phyloP scores from a whole-genome alignment of 176 grass and related monocot species.

The Puccinellia tenuiflora region DNA sequence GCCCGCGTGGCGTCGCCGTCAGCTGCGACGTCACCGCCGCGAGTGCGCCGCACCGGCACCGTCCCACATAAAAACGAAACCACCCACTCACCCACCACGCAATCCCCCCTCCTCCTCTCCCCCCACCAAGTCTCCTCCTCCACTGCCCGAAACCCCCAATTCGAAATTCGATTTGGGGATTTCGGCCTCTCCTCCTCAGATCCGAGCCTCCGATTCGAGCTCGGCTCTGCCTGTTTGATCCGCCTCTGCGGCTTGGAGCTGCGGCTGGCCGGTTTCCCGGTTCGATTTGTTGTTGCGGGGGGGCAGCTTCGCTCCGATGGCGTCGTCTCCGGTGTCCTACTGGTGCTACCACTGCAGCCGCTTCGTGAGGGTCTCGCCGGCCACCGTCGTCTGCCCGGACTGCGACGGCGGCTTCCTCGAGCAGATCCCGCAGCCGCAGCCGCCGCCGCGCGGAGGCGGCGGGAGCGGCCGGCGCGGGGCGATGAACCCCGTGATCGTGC shows the following conservation, averaged over 20 bases:
- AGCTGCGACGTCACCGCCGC: constrained; percentile 8
- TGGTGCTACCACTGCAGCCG: constrained; percentile 81
- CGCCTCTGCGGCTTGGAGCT: neutral
- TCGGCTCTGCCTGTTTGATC: neutral
- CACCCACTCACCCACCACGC: constrained; percentile 30
- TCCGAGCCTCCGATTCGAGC: constrained; percentile 16
- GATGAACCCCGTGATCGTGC: constrained; percentile 79
- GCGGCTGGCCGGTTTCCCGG: neutral
- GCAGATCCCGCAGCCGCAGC: constrained; percentile 36
- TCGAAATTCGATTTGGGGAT: constrained; percentile 46
- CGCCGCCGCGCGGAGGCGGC: constrained; percentile 31
- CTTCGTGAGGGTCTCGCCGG: constrained; percentile 50
- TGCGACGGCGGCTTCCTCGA: constrained; percentile 80
- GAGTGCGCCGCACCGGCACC: constrained; percentile 24
- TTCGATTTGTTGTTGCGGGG: neutral
- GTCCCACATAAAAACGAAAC: constrained; percentile 37
- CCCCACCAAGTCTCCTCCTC: neutral
- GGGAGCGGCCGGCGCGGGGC: constrained; percentile 43
- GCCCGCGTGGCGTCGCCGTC: constrained; percentile 20
- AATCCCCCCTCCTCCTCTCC: neutral
- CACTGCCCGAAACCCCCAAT: constrained; percentile 8
- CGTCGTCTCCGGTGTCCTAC: constrained; percentile 58
- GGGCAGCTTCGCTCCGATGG: constrained; percentile 23
- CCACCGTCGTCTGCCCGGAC: constrained; percentile 60
- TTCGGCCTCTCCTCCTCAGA: constrained; percentile 11